Evolutionary conservation across 345 rosid genomes (phyloP).

Genomic region (Punica granatum): DNA sequence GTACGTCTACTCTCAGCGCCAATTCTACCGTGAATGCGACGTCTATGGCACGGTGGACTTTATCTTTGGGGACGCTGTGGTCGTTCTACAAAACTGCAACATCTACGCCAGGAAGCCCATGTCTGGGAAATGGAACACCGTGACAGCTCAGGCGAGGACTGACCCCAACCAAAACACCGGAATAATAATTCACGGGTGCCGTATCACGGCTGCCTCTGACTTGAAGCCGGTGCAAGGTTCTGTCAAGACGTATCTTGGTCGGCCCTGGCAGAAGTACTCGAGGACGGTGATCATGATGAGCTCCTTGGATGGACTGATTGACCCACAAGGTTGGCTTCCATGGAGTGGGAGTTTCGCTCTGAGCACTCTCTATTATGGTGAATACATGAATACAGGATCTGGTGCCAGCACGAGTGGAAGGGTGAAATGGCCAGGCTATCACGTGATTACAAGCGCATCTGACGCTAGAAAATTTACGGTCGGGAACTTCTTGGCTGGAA

Average conservation of each 20-base stretch:
- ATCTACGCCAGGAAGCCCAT: constrained; percentile 47
- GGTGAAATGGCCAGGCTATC: constrained; percentile 73
- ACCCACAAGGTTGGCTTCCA: constrained; percentile 62
- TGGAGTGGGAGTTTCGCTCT: constrained; percentile 73
- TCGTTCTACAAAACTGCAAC: constrained; percentile 53
- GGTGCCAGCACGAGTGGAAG: constrained; percentile 57
- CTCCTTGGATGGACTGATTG: constrained; percentile 37
- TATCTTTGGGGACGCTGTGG: constrained; percentile 70
- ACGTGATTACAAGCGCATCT: constrained; percentile 19
- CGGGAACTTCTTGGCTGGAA: constrained; percentile 52
- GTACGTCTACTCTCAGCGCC: constrained; percentile 68
- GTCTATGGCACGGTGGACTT: constrained; percentile 73
- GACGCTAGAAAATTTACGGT: constrained; percentile 72
- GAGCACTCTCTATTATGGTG: constrained; percentile 69
- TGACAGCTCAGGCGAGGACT: constrained; percentile 67
- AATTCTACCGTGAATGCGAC: constrained; percentile 74
- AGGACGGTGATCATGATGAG: constrained; percentile 68
- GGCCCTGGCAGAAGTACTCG: constrained; percentile 85
- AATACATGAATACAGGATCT: constrained; percentile 61
- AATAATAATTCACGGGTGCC: constrained; percentile 59
- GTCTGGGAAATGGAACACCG: constrained; percentile 45
- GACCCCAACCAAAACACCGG: constrained; percentile 80
- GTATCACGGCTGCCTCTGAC: constrained; percentile 40
- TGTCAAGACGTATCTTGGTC: constrained; percentile 45
- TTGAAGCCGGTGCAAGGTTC: constrained; percentile 27